Base-by-base conservation (phyloP, 352 stramenopile genomes). In the Achlya hypogyna region DNA sequence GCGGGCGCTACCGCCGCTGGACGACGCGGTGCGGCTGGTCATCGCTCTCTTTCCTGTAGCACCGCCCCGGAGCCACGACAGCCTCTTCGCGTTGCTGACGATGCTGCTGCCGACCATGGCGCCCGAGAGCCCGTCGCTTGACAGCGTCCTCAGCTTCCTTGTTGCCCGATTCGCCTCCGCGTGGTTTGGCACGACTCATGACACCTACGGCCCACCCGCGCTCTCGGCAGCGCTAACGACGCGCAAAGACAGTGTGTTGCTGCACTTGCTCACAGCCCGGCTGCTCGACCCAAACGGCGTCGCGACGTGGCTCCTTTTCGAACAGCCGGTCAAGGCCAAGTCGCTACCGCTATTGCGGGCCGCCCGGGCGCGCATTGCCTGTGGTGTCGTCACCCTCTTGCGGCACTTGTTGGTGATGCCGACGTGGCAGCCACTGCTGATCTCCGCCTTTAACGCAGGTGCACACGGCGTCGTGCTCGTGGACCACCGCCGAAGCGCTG, bases 251-350 rank as follows among this genome's bases (percentile, higher is more conserved):
- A 59, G 20, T 35, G 43, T 31, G 18, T 18, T 67, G 18, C 47
- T 38, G 16, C 42, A 42, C 16, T 38, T 67, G 14, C 32, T 67
- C 27, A n/a, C 20, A 6, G 60, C 60, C 43, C 28, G 60, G 29
- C 60, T 29, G 12, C 51, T 67, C n/a, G 29, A 43, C 10, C 25
- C 14, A 5, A 27, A 67, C 31, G 60, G 60, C 27, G 60, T 67
- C 9, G 60, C 43, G 9, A 34, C 60, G 10, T 67, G 60, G 60
- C 28, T 67, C 5, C 8, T 56, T 1, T 27, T 58, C 23, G 60
- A 67, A 9, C 27, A 53, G 32, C 60, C 42, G 12, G 9, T 60
- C 6, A 67, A 67, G 32, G 28, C 47, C 22, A 67, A 67, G 38
- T 67, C 60, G 22, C n/a, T 53, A 9, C 40, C 47, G 27, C 42